phyloP scores from a whole-genome alignment of 1,139 yeast genomes.

The Debaryomyces psychrophilus region DNA sequence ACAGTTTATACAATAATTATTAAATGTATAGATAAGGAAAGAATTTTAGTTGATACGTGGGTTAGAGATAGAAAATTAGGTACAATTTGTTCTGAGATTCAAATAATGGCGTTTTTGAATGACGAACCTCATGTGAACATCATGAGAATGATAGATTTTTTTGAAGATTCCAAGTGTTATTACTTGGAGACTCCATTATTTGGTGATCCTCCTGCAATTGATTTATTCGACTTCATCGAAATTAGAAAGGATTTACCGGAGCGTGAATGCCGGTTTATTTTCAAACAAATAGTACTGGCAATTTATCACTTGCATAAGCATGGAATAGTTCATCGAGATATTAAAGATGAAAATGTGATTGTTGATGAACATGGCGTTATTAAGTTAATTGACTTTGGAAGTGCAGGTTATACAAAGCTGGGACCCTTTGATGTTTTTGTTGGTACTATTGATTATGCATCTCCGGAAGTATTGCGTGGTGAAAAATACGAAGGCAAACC shows the following conservation, averaged over 20 bases:
- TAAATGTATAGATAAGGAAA: constrained; percentile 87
- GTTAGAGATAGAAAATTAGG: constrained; percentile 89
- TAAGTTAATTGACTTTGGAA: constrained; percentile 91
- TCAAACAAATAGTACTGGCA: constrained; percentile 78
- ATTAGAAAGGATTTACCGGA: constrained; percentile 79
- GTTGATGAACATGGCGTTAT: constrained; percentile 77
- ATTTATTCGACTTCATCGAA: constrained; percentile 88
- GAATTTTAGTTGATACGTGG: constrained; percentile 96
- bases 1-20: constrained; percentile 70
- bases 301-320: constrained; percentile 77
- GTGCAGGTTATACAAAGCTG: constrained; percentile 85
- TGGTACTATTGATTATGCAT: constrained; percentile 95
- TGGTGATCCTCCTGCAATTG: constrained; percentile 87
- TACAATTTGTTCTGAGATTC: constrained; percentile 93
- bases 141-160: constrained; percentile 81
- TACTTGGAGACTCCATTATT: constrained; percentile 90
- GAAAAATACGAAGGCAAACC: constrained; percentile 88
- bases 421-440: constrained; percentile 98
- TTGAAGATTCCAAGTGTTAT: constrained; percentile 86
- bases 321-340: constrained; percentile 92
- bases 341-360: constrained; percentile 92
- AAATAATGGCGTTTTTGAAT: constrained; percentile 80
- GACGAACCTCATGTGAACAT: constrained; percentile 84
- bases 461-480: constrained; percentile 92
- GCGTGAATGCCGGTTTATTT: constrained; percentile 72